Percentiles rank a stretch among this genome's conserved stretches.
Conservation (phyloP, 2,329 filamentous ascomycete genomes). For the Cyanodermella asteris region DNA sequence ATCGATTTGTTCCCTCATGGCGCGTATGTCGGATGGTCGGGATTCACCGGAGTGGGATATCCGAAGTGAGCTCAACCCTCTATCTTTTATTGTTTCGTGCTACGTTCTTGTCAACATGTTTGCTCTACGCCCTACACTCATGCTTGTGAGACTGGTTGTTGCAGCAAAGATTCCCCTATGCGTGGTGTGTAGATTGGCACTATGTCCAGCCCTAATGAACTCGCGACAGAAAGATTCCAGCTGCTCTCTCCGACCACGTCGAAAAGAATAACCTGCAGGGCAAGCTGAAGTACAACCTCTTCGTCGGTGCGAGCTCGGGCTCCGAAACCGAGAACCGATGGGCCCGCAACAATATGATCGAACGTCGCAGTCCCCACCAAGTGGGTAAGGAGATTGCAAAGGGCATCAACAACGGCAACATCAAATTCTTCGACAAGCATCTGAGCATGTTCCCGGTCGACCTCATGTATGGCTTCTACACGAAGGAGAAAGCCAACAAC, state of each 20-base stretch:
- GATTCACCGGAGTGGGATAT: conserved; percentile 78
- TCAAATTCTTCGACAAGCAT: conserved; percentile 89
- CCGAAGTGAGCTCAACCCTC: conserved; percentile 55
- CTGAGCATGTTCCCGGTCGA: conserved; percentile 80
- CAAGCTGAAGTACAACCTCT: conserved; percentile 65
- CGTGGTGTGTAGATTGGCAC: too few species aligned
- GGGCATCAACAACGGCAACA: conserved; percentile 72
- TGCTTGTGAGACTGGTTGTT: too few species aligned
- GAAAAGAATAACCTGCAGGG: conserved; percentile 71
- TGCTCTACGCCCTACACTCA: too few species aligned
- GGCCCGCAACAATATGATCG: conserved; percentile 79
- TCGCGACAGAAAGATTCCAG: conserved; percentile 50
- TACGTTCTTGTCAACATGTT: too few species aligned
- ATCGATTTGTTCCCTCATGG: conserved; percentile 64
- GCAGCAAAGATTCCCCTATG: too few species aligned
- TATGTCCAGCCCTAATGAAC: not conserved
- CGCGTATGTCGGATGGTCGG: conserved; percentile 76
- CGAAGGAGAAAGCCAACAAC: conserved; percentile 51
- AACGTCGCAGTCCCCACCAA: conserved; percentile 64
- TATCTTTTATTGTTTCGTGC: conserved; percentile 1
- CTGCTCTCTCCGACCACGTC: conserved; percentile 68
- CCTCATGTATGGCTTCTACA: conserved; percentile 72
- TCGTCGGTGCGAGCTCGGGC: conserved; percentile 74
- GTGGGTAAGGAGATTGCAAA: conserved; percentile 79
- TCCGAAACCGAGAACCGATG: conserved; percentile 82